Evolutionary conservation across 1,139 yeast species (phyloP).

Genomic region (Saccharomyces hybrid): DNA sequence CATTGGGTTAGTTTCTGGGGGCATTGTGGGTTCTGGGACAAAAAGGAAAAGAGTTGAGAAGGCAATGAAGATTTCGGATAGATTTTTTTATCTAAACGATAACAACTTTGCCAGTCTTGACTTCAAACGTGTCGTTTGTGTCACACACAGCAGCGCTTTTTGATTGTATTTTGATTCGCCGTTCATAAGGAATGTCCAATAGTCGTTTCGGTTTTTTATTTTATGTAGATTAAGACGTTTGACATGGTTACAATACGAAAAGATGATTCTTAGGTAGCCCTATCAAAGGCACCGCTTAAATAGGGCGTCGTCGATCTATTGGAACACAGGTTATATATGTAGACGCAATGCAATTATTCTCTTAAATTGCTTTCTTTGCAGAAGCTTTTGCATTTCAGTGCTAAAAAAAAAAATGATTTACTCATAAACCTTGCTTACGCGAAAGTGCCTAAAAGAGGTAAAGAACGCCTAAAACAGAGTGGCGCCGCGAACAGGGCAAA

Average conservation of each 20-base stretch:
- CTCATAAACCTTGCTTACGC: neutral
- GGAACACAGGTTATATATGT: neutral
- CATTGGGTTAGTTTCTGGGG: neutral
- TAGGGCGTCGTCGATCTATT: neutral
- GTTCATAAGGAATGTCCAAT: neutral
- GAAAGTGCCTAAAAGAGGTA: neutral
- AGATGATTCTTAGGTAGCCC: neutral
- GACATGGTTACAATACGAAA: neutral
- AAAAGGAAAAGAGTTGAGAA: neutral
- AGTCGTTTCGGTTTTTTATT: neutral
- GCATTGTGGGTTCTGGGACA: neutral
- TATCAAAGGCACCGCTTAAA: neutral
- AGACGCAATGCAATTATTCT: no score
- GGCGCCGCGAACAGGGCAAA: neutral
- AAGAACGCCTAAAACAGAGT: neutral
- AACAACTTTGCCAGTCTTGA: neutral
- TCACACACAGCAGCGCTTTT: neutral
- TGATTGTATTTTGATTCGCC: neutral
- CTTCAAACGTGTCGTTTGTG: neutral
- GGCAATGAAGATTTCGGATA: neutral
- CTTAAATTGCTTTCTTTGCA: no score
- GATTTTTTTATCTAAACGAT: neutral
- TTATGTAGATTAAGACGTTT: neutral
- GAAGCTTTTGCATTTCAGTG: no score
- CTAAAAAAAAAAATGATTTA: neutral